phyloP scores from a whole-genome alignment of 192 early-diverging fungal species.

The Chytriomyces hyalinus region DNA sequence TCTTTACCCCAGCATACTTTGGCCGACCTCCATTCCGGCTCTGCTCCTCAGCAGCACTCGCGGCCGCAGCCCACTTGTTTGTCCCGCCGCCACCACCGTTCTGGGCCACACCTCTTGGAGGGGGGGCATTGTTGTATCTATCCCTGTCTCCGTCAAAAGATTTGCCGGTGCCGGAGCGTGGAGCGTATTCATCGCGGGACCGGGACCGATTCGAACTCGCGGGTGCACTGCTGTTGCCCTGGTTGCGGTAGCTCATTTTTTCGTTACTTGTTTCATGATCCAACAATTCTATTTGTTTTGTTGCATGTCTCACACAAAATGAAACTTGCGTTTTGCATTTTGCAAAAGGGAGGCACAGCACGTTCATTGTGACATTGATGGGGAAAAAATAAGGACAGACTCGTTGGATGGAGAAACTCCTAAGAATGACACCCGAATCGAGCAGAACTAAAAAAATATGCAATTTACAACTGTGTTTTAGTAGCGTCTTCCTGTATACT shows the following conservation, averaged over 20 bases:
- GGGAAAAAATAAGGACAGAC: too few relatives aligned
- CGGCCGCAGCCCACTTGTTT: conserved; percentile 31
- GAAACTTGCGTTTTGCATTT: background rate
- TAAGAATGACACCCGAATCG: too few relatives aligned
- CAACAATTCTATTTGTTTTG: background rate
- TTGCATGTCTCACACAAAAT: background rate
- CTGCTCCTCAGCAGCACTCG: conserved; percentile 24
- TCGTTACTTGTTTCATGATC: background rate
- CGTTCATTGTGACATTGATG: too few relatives aligned
- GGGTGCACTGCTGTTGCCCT: conserved; percentile 2
- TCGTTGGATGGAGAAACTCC: too few relatives aligned
- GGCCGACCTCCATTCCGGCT: background rate
- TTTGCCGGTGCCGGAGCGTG: background rate
- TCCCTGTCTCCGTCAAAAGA: conserved; percentile 7
- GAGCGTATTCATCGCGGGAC: conserved; percentile 1
- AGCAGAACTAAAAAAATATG: too few relatives aligned
- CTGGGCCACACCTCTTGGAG: background rate
- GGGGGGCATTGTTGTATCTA: conserved; percentile 1
- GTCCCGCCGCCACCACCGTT: conserved; percentile 5
- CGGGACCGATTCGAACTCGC: background rate
- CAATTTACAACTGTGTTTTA: too few relatives aligned
- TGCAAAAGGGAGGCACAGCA: too few relatives aligned
- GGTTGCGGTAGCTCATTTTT: conserved; percentile 28
- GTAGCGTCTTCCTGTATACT: too few relatives aligned
- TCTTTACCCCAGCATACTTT: conserved; percentile 10